Evolutionary conservation across 2,329 filamentous ascomycete genomes (phyloP).

Genomic region (Furcasterigmium furcatum): DNA sequence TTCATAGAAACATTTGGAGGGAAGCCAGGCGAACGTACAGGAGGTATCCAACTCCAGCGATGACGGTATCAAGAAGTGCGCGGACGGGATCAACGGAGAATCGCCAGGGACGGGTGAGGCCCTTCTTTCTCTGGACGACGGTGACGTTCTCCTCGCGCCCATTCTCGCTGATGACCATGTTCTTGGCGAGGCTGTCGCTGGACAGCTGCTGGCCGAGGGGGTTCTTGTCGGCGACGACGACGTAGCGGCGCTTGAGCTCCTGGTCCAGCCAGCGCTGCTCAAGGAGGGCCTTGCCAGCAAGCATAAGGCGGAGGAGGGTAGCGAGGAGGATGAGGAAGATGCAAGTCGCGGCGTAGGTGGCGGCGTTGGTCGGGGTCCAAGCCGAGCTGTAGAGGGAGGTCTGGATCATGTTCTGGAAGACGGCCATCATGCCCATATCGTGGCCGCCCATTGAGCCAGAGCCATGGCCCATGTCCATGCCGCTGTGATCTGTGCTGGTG

Average conservation of each 20-base stretch:
- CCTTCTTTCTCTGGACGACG: conserved; percentile 60
- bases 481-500: neutral
- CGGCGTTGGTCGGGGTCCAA: conserved; percentile 72
- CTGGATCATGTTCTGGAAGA: conserved; percentile 56
- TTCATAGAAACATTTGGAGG: neutral
- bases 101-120: conserved; percentile 67
- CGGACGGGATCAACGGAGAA: conserved; percentile 76
- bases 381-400: conserved; percentile 55
- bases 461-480: conserved; percentile 10
- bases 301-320: conserved; percentile 63
- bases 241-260: conserved; percentile 72
- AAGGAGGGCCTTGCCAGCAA: conserved; percentile 67
- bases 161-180: conserved; percentile 67
- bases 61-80: conserved; percentile 66
- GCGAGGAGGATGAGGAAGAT: conserved; percentile 84
- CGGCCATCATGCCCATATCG: conserved; percentile 36
- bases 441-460: conserved; percentile 7
- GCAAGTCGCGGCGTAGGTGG: conserved; percentile 82
- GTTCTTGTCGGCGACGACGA: conserved; percentile 65
- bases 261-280: conserved; percentile 64
- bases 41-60: conserved; percentile 77
- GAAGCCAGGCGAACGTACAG: conserved; percentile 59
- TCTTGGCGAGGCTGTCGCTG: conserved; percentile 59
- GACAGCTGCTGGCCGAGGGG: conserved; percentile 57
- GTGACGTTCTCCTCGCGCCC: conserved; percentile 79